Evolutionary conservation across 768 basidiomycete species (phyloP), one percentile per base, ranked within the genome.

Genomic region (Mycena olivaceomarginata): DNA sequence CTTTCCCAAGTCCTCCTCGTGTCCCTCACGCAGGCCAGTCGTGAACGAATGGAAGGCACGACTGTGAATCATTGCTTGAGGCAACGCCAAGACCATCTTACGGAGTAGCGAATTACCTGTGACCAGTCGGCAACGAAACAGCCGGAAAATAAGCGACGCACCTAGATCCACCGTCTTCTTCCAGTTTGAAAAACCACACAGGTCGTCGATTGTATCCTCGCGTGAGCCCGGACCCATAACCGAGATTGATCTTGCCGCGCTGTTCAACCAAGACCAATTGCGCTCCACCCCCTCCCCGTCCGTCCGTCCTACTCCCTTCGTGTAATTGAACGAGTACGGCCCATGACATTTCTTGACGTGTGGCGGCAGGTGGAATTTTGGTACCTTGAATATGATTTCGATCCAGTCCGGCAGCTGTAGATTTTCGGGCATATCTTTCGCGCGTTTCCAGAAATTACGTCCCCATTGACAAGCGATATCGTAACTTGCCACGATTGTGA

Each of bases 201-300:
- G 77, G 59, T 85, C 83, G 22, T 85, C 81, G 7, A 85, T 67
- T 0, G 81, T 82, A 31, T 85, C 82, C 12, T 74, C 70, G 0
- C 80, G 79, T 6, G 69, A 48, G 10, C 82, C 82, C 3, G 79
- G 81, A 0, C 76, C 78, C 81, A 83, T 83, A 46, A 77, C 68
- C 2, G 73, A 76, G 2, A 77, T 63, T 13, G 68, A 79, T 5
- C 71, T 51, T 11, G 79, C 81, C 4, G 67, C 67, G 16, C 64
- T 53, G 53, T 81, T 83, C 10, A 81, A 64, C 72, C 70, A 75
- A 0, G 84, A 74, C 88, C 88, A 89, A 4, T 79, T 80, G 0
- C 81, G 65, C 64, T 89, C 87, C 0, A 84, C 80, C 0, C 78
- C 85, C 64, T 89, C 86, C 0, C 87, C 84, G 76, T 86, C 85